These are phyloP conservation scores for Glycyrrhiza uralensis DNA, from an alignment of 306 rosid species.

Conservation along the genomic window DNA sequence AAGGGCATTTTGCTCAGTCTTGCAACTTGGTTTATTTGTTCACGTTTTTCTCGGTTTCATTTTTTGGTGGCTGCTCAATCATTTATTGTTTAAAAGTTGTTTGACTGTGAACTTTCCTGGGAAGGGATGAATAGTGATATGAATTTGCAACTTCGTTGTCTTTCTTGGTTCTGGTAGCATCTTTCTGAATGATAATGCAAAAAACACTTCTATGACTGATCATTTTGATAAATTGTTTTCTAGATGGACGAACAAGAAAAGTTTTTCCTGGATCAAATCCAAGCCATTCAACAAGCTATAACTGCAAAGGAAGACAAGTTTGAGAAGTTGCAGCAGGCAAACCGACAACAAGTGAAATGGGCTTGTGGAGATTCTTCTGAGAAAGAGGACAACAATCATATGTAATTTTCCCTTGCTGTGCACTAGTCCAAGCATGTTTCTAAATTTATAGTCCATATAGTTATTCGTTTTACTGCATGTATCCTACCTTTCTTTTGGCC, in stretches of 20 bases:
- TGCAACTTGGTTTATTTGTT: neutral
- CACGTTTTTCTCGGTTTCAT: neutral
- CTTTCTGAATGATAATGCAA: neutral
- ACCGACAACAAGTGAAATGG: neutral
- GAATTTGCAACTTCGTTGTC: neutral
- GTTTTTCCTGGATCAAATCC: constrained; percentile 28
- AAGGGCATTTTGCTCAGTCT: neutral
- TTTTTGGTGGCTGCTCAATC: neutral
- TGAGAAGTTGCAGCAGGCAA: constrained; percentile 24
- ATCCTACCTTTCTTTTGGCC: neutral
- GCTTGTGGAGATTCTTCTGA: constrained; percentile 1
- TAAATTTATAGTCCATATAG: neutral
- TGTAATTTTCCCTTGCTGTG: constrained; percentile 4
- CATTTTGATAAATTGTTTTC: neutral
- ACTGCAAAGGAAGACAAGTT: constrained; percentile 28
- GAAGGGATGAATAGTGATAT: neutral
- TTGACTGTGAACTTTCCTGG: neutral
- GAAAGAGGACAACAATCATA: constrained; percentile 8
- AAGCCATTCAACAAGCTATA: constrained; percentile 29
- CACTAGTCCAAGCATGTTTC: neutral
- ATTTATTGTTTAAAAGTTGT: neutral
- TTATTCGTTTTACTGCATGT: neutral
- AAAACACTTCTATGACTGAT: neutral
- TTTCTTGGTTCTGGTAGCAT: neutral
- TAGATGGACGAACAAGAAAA: constrained; percentile 38